Evolutionary conservation across 2,329 filamentous ascomycete genomes (phyloP), one percentile per base, ranked within the genome.

Genomic region (Nothophoma quercina): DNA sequence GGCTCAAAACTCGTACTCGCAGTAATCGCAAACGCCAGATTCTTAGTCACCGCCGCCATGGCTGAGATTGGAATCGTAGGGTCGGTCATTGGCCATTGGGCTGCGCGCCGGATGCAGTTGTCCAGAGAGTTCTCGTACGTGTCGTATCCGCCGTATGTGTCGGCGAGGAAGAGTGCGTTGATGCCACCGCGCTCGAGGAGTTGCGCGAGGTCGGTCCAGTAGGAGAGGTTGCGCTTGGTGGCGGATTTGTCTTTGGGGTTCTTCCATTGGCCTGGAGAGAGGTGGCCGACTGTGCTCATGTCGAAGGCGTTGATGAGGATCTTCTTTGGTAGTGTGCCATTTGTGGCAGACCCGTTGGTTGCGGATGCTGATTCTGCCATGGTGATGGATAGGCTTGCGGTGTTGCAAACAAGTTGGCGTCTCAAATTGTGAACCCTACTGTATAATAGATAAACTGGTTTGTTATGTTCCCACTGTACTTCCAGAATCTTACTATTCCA

Each of bases 191-290:
- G 75, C 50, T 88, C 86, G 1, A 88, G 75, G 0, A 88, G 67
- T 54, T 86, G 83, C 7, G 86, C 86, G 0, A 88, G 75, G 16
- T 88, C 78, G 19, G 85, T 82, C 85, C 85, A 88, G 63, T 88
- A 88, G 9, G 82, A 75, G 1, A 88, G 76, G 13, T 76, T 81
- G 21, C 84, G 77, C 56, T 88, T 88, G 0, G 81, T 84, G 0
- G 83, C 81, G 0, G 84, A 86, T 51, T 80, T 81, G 65, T 89
- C 85, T 13, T 72, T 76, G 0, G 86, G 85, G 44, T 88, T 85
- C 81, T 86, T 88, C 86, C 86, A 88, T 72, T 88, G 85, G 0
- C 86, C 86, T 1, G 85, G 85, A 0, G 83, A 85, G 26, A 88
- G 66, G 65, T 88, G 86, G 2, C 85, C 85, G 5, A 87, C 79